Conservation (phyloP, 2,329 filamentous ascomycete genomes). For the Fusarium duplospermum region DNA sequence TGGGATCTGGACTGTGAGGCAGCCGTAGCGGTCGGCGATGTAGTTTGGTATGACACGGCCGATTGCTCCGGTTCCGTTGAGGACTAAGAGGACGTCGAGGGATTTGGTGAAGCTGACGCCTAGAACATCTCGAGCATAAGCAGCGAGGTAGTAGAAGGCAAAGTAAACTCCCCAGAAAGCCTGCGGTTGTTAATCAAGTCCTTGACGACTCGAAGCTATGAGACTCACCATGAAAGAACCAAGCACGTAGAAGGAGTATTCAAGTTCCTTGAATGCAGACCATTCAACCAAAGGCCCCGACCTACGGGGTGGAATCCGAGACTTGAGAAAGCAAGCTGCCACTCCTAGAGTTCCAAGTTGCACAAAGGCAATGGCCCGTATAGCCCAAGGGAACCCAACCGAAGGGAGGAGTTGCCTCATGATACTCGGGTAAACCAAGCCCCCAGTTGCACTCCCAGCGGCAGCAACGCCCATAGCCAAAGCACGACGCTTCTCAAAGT, state of each 20-base stretch:
- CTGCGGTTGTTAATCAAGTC: background rate
- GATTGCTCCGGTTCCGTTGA: constrained; percentile 8
- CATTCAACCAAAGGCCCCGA: constrained; percentile 3
- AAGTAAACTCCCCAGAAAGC: constrained; percentile 11
- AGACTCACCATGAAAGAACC: constrained; percentile 13
- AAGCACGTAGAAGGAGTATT: constrained; percentile 4
- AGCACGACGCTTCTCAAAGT: constrained; percentile 6
- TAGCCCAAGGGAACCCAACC: constrained; percentile 11
- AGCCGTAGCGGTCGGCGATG: background rate
- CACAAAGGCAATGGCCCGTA: constrained; percentile 9
- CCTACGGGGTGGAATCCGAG: background rate
- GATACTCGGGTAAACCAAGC: constrained; percentile 4
- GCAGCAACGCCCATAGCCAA: constrained; percentile 14
- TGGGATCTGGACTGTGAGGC: constrained; percentile 3
- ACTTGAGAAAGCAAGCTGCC: background rate
- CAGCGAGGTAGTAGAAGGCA: constrained; percentile 13
- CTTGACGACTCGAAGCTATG: too few species aligned
- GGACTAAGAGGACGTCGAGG: background rate
- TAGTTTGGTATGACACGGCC: constrained; percentile 8
- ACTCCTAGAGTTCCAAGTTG: constrained; percentile 5
- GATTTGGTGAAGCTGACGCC: background rate
- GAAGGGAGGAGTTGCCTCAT: constrained; percentile 13
- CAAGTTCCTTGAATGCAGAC: constrained; percentile 11
- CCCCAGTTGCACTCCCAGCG: constrained; percentile 2
- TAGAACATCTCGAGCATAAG: background rate